phyloP scores from a whole-genome alignment of 805 yeast genomes.

The Saturnispora hagleri region DNA sequence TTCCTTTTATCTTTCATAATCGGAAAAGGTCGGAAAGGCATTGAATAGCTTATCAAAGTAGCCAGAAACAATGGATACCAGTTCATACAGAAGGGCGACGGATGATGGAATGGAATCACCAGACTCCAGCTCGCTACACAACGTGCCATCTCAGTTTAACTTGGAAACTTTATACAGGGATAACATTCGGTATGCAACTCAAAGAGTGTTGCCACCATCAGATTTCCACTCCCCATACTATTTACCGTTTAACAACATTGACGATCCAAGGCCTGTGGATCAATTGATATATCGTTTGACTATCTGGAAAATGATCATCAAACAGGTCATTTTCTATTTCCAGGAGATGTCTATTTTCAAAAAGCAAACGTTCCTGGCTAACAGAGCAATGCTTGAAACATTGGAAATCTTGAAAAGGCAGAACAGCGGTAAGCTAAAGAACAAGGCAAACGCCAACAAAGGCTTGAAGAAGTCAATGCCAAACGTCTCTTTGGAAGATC shows the following conservation, averaged over 20 bases:
- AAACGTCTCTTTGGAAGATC: slow-evolving; percentile 18
- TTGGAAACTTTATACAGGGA: slow-evolving; percentile 12
- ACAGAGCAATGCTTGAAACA: slow-evolving; percentile 43
- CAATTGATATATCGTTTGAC: slow-evolving; percentile 44
- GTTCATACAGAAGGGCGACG: not conserved
- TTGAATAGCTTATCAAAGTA: not conserved
- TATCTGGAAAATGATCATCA: slow-evolving; percentile 48
- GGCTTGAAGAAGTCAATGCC: slow-evolving; percentile 19
- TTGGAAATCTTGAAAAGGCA: slow-evolving; percentile 23
- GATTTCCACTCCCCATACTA: slow-evolving; percentile 30
- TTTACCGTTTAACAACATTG: slow-evolving; percentile 23
- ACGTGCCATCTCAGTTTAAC: slow-evolving; percentile 6
- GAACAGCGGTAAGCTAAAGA: slow-evolving; percentile 24
- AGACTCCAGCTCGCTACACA: not conserved
- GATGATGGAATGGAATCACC: not conserved
- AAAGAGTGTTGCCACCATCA: slow-evolving; percentile 24
- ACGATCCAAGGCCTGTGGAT: slow-evolving; percentile 35
- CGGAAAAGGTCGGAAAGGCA: not conserved
- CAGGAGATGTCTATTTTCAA: slow-evolving; percentile 42
- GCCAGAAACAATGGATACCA: not conserved
- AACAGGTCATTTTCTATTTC: slow-evolving; percentile 43
- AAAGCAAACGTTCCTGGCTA: slow-evolving; percentile 37
- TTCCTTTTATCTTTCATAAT: not conserved
- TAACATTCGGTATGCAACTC: slow-evolving; percentile 14
- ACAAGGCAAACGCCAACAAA: slow-evolving; percentile 17